Percentiles rank a stretch among this genome's conserved stretches.
Evolutionary conservation across 805 yeast genomes (phyloP).

Genomic region (Candida maesae): DNA sequence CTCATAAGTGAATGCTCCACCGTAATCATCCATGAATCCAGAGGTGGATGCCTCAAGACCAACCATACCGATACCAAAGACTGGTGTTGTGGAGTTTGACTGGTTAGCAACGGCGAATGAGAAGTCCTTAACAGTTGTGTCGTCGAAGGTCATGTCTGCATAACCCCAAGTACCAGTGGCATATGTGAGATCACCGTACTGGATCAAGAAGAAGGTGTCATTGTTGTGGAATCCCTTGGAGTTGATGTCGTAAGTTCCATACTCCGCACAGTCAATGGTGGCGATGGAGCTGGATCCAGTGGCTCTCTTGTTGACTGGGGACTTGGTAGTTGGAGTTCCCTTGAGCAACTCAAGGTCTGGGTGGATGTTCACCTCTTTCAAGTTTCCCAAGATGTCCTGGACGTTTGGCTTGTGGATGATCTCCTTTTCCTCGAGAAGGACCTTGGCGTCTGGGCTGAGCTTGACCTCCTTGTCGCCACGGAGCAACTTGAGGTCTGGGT

Average conservation of each 20-base stretch:
- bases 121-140: conserved; percentile 40
- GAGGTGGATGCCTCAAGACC: conserved; percentile 54
- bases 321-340: not conserved
- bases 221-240: conserved; percentile 28
- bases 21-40: conserved; percentile 1
- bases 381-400: not conserved
- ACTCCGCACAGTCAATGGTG: conserved; percentile 8
- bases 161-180: conserved; percentile 59
- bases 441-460: not conserved
- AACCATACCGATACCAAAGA: conserved; percentile 62
- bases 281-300: not conserved
- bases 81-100: conserved; percentile 57
- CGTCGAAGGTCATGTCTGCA: conserved; percentile 53
- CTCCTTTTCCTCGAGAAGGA: not conserved
- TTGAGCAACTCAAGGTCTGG: not conserved
- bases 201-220: conserved; percentile 32
- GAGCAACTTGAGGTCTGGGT: not conserved
- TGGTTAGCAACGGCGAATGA: conserved; percentile 66
- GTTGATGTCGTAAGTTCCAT: conserved; percentile 22
- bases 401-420: not conserved
- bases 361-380: not conserved
- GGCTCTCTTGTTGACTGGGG: not conserved
- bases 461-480: not conserved
- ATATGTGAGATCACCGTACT: conserved; percentile 45
- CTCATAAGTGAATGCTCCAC: conserved; percentile 34